Base-by-base conservation (phyloP, 345 rosid species). In the Sonneratia caseolaris region DNA sequence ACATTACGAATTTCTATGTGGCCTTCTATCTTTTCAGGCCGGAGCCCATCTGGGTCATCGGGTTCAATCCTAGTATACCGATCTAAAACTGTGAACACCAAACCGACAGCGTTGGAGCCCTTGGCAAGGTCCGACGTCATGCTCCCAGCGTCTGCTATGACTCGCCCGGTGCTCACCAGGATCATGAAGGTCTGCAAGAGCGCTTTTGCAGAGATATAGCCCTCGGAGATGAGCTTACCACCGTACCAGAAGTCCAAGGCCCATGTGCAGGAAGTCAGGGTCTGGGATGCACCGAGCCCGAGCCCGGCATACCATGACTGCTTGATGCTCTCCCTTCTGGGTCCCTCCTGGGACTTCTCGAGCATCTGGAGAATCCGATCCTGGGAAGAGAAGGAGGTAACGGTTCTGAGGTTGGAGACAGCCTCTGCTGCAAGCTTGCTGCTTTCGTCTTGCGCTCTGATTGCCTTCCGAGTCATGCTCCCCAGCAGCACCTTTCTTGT, bases 191-290 rank as follows among this genome's bases (percentile, higher is more conserved):
- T 86, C 71, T 88, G 77, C 14, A 84, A 85, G 43, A 91, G 70
- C 37, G 84, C 86, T 70, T 86, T 88, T 0, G 86, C 70, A 0
- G 79, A 73, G 61, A 91, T 82, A 74, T 78, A 76, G 12, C 89
- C 97, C 32, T 71, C 73, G 9, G 83, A 24, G 1, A 91, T 73
- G 64, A 87, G 85, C 74, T 75, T 85, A 37, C 93, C 93, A 15
- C 95, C 93, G 1, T 86, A 89, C 96, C 96, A 91, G 22, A 85
- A 88, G 70, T 82, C 85, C 3, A 88, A 68, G 12, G 97, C 93
- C 90, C 85, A 81, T 13, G 81, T 75, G 45, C 78, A 81, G 9
- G 74, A 77, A 70, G 79, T 77, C 19, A 84, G 76, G 74, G 82
- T 67, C 47, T 81, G 87, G 19, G 87, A 79, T 5, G 77, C 71